Conservation (phyloP, 83 land plant species). For the Diphasiastrum complanatum region DNA sequence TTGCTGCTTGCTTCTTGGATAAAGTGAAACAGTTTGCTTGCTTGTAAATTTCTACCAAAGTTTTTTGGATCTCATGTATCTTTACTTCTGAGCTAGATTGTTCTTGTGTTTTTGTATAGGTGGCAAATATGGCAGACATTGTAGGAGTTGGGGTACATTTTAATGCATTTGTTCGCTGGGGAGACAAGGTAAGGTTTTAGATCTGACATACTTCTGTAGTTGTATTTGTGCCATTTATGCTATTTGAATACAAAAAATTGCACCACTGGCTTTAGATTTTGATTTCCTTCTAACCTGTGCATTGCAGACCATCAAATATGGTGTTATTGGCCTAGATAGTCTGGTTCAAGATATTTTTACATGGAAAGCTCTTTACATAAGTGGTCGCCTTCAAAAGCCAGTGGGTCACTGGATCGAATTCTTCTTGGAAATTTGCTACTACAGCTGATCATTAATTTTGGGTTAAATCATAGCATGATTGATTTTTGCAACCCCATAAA, state of each 20-base stretch:
- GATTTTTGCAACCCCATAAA: no score
- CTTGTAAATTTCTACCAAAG: no score
- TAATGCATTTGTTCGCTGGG: slow-evolving; percentile 19
- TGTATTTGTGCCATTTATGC: no score
- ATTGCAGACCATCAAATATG: slow-evolving; percentile 26
- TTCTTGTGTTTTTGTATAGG: not conserved
- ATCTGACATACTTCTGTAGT: no score
- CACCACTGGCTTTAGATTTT: not conserved
- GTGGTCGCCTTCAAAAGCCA: slow-evolving; percentile 26
- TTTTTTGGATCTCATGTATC: not conserved
- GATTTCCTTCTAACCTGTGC: not conserved
- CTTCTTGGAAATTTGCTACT: not conserved
- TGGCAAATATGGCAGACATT: slow-evolving; percentile 6
- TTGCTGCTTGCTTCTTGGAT: no score
- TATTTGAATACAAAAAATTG: no score
- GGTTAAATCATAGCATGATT: no score
- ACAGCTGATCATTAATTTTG: not conserved
- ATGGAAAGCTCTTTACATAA: slow-evolving; percentile 22
- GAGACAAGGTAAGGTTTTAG: slow-evolving; percentile 14
- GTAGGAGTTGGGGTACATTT: slow-evolving; percentile 19
- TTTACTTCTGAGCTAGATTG: not conserved
- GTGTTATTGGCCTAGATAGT: slow-evolving; percentile 18
- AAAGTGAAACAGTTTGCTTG: no score
- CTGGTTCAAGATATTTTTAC: slow-evolving; percentile 17
- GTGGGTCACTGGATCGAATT: not conserved